Conservation (phyloP, 1,139 yeast species). For the Candida anutae region DNA sequence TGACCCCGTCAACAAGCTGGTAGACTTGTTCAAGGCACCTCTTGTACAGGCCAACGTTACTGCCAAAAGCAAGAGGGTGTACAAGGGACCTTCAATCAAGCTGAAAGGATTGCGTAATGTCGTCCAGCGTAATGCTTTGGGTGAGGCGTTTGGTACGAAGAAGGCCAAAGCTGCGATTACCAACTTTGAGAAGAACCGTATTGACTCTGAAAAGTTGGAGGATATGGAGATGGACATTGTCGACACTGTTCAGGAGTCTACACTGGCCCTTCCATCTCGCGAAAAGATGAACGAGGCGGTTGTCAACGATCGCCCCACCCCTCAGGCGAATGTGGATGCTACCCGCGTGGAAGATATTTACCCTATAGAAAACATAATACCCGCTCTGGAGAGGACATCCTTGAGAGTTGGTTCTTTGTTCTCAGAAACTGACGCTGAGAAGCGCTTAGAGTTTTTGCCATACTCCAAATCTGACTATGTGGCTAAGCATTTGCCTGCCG, state of each 20-base stretch:
- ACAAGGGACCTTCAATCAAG: slow-evolving; percentile 55
- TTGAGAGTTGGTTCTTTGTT: slow-evolving; percentile 55
- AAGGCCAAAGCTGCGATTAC: slow-evolving; percentile 87
- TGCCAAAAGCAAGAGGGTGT: slow-evolving; percentile 43
- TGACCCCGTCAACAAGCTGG: slow-evolving; percentile 50
- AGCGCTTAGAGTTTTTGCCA: slow-evolving; percentile 55
- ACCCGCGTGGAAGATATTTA: slow-evolving; percentile 76
- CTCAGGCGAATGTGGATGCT: slow-evolving; percentile 67
- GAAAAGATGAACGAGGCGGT: slow-evolving; percentile 48
- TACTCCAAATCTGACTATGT: slow-evolving; percentile 50
- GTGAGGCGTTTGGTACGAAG: slow-evolving; percentile 95
- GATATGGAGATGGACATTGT: slow-evolving; percentile 74
- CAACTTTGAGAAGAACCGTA: slow-evolving; percentile 72
- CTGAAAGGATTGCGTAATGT: slow-evolving; percentile 46
- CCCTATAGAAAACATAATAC: slow-evolving; percentile 64
- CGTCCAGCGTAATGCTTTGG: slow-evolving; percentile 71
- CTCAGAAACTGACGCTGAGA: slow-evolving; percentile 40
- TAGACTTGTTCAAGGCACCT: slow-evolving; percentile 59
- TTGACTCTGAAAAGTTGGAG: slow-evolving; percentile 75
- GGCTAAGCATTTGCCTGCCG: slow-evolving; percentile 38
- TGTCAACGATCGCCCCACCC: slow-evolving; percentile 72
- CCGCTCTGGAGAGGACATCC: slow-evolving; percentile 53
- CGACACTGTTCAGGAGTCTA: slow-evolving; percentile 66
- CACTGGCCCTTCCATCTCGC: slow-evolving; percentile 66
- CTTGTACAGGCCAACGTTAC: slow-evolving; percentile 48